A percentile compares a stretch with the other conserved stretches of the same genome.
phyloP scores from a whole-genome alignment of 768 basidiomycete genomes.

The Boletus sp. region DNA sequence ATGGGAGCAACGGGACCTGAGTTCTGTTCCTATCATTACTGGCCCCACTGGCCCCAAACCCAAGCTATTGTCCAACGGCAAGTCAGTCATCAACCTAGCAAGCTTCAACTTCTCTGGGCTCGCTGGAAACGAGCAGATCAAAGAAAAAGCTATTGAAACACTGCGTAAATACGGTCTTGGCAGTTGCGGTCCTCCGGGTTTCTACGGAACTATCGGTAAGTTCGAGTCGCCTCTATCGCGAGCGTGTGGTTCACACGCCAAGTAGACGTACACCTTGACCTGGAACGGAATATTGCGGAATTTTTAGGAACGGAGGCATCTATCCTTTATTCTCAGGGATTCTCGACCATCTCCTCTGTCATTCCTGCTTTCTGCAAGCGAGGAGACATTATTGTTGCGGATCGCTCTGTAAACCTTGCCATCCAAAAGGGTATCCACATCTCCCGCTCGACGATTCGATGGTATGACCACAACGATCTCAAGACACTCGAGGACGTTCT shows the following conservation, averaged over 20 bases:
- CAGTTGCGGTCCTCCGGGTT: slow-evolving; percentile 94
- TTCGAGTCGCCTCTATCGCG: slow-evolving; percentile 6
- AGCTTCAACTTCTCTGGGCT: slow-evolving; percentile 92
- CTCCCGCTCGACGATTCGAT: slow-evolving; percentile 85
- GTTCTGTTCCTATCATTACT: slow-evolving; percentile 69
- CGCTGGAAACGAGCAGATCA: slow-evolving; percentile 83
- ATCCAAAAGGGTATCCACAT: slow-evolving; percentile 97
- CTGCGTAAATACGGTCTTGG: slow-evolving; percentile 89
- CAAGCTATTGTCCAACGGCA: slow-evolving; percentile 67
- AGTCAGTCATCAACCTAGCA: slow-evolving; percentile 80
- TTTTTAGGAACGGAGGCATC: slow-evolving; percentile 87
- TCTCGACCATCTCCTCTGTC: slow-evolving; percentile 88
- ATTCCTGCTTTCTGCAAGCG: slow-evolving; percentile 98
- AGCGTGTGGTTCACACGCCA: slow-evolving; percentile 5
- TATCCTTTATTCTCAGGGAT: slow-evolving; percentile 94
- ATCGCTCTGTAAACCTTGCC: slow-evolving; percentile 92
- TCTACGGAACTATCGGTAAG: slow-evolving; percentile 94
- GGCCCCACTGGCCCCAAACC: slow-evolving; percentile 85
- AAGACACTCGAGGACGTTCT: slow-evolving; percentile 88
- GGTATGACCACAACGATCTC: slow-evolving; percentile 96
- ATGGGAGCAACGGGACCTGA: slow-evolving; percentile 67
- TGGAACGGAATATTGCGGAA: slow-evolving; percentile 86
- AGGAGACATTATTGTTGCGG: slow-evolving; percentile 97
- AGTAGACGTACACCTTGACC: slow-evolving; percentile 84
- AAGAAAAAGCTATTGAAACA: slow-evolving; percentile 79